phyloP scores from a whole-genome alignment of 1,284 basidiomycete species.

The Apiotrichum akiyoshidainum region DNA sequence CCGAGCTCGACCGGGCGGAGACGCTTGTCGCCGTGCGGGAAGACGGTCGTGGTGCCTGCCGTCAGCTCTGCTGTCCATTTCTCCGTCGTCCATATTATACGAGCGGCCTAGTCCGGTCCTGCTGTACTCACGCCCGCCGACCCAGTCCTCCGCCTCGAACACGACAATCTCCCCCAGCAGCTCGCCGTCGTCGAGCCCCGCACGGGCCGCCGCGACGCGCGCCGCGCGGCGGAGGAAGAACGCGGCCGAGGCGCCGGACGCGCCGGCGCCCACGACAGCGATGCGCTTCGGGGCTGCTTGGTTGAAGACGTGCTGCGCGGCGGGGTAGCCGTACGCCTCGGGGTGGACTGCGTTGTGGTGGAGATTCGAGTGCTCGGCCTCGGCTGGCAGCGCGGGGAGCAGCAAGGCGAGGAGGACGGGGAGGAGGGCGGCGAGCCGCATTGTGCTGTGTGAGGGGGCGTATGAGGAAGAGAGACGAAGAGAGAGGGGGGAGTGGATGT shows the following conservation, averaged over 20 bases:
- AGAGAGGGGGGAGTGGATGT: background rate
- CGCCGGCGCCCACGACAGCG: constrained; percentile 84
- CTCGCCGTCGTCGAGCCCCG: constrained; percentile 55
- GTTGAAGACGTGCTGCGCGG: background rate
- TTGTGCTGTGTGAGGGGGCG: background rate
- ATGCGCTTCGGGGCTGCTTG: constrained; percentile 49
- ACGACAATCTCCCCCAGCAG: constrained; percentile 67
- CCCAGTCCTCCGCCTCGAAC: constrained; percentile 68
- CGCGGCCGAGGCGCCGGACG: constrained; percentile 77
- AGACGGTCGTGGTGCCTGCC: constrained; percentile 68
- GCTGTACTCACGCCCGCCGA: constrained; percentile 79
- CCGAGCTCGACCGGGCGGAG: constrained; percentile 72
- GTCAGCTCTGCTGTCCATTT: constrained; percentile 1
- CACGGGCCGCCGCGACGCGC: constrained; percentile 64
- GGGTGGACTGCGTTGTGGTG: constrained; percentile 2
- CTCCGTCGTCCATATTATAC: too few species aligned
- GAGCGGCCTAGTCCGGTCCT: too few species aligned
- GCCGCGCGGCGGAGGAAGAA: constrained; percentile 67
- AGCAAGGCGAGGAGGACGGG: background rate
- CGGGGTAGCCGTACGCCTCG: background rate
- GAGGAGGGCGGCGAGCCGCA: background rate
- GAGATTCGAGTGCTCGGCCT: background rate
- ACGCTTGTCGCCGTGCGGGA: constrained; percentile 67
- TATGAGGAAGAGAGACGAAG: background rate
- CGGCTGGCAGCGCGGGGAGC: background rate